Conservation (phyloP, 306 rosid species). For the Ormosia emarginata region DNA sequence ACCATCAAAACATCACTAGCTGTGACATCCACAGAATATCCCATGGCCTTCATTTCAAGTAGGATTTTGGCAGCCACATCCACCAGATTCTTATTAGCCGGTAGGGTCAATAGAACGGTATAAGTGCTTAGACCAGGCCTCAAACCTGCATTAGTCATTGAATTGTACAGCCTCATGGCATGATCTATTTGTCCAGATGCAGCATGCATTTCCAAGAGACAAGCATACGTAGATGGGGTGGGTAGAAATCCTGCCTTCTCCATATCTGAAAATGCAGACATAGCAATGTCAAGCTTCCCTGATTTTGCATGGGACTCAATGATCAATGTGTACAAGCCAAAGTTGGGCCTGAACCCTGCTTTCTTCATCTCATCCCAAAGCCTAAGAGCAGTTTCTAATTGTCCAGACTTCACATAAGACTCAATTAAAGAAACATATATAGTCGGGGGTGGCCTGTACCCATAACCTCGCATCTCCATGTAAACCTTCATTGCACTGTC, state of each 20-base stretch:
- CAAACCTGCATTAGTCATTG: slow-evolving; percentile 87
- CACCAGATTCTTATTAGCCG: slow-evolving; percentile 82
- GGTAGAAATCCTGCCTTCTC: slow-evolving; percentile 97
- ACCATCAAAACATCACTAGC: slow-evolving; percentile 95
- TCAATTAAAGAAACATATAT: slow-evolving; percentile 75
- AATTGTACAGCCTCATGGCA: slow-evolving; percentile 86
- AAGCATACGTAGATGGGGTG: slow-evolving; percentile 82
- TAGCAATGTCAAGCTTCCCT: slow-evolving; percentile 87
- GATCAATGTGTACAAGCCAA: slow-evolving; percentile 85
- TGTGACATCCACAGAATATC: slow-evolving; percentile 85
- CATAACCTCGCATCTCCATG: slow-evolving; percentile 83
- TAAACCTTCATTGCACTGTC: slow-evolving; percentile 79
- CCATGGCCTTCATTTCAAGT: slow-evolving; percentile 94
- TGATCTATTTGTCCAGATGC: slow-evolving; percentile 86
- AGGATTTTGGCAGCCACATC: slow-evolving; percentile 78
- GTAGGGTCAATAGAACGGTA: slow-evolving; percentile 65
- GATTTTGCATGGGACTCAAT: slow-evolving; percentile 91
- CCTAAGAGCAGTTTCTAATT: slow-evolving; percentile 76
- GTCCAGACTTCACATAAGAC: slow-evolving; percentile 90
- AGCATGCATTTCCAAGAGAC: slow-evolving; percentile 94
- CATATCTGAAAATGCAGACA: slow-evolving; percentile 86
- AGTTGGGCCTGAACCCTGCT: slow-evolving; percentile 88
- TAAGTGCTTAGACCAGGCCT: slow-evolving; percentile 86
- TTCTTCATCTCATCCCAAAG: slow-evolving; percentile 96
- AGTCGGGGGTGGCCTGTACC: slow-evolving; percentile 67